Evolutionary conservation across 306 rosid genomes (phyloP).

Genomic region (Nissolia schottii): DNA sequence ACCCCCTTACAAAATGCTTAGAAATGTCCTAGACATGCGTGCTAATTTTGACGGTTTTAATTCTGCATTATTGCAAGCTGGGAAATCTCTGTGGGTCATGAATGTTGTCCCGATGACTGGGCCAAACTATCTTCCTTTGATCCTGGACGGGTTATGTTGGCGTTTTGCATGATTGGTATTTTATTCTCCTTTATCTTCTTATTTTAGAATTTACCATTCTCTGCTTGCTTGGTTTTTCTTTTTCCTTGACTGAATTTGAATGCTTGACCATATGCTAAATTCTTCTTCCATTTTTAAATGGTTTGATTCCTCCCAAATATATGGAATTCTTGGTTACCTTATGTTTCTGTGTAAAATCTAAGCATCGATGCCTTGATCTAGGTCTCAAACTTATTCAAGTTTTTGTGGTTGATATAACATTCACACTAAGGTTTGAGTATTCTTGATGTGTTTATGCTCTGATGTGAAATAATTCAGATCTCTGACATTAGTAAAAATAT

Average conservation of each 20-base stretch:
- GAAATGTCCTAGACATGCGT: slow-evolving; percentile 97
- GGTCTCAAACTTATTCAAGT: background rate
- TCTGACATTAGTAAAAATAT: background rate
- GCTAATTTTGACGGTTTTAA: slow-evolving; percentile 87
- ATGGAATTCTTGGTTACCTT: background rate
- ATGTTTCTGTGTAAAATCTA: background rate
- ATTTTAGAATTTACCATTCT: slow-evolving; percentile 1
- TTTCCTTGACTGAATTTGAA: slow-evolving; percentile 2
- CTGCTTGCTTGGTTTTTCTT: background rate
- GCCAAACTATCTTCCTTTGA: slow-evolving; percentile 77
- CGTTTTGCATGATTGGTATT: slow-evolving; percentile 93
- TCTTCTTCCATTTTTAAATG: background rate
- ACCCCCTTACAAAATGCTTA: slow-evolving; percentile 96
- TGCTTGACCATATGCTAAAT: background rate
- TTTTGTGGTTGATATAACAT: no score
- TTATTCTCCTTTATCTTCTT: slow-evolving; percentile 20
- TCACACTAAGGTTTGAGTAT: background rate
- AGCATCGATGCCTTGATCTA: slow-evolving; percentile 16
- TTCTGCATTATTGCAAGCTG: slow-evolving; percentile 79
- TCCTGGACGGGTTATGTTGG: slow-evolving; percentile 91
- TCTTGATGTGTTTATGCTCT: slow-evolving; percentile 8
- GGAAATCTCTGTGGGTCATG: slow-evolving; percentile 98
- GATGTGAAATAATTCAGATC: background rate
- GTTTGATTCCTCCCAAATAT: slow-evolving; percentile 4
- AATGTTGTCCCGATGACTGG: slow-evolving; percentile 78